Base-by-base conservation (phyloP, 495 filamentous ascomycete genomes). In the Platismatia glauca region DNA sequence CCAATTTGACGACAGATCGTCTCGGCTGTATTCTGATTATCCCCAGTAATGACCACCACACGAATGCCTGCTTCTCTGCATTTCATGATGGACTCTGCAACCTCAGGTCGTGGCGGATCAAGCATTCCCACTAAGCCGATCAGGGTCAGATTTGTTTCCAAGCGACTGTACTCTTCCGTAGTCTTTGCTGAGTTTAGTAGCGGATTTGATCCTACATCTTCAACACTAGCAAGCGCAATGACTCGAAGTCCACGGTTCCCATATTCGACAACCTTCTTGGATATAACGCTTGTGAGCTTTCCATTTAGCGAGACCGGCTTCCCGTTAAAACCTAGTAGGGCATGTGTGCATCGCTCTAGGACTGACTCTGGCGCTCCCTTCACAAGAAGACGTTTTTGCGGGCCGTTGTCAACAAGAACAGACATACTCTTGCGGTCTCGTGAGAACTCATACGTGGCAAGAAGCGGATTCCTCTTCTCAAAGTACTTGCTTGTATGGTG, bases 371-470 rank as follows among this genome's bases (percentile, higher is more conserved):
- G 95, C 16, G 95, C 95, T 65, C 95, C 95, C 75, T 99, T 99
- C 63, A 97, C 94, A 31, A 99, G 83, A 18, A 99, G 86, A 71
- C 86, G 88, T 72, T 93, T 82, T 39, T 84, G 72, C 48, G 78
- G 79, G 55, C 79, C 83, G 52, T 81, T 76, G 59, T 87, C 85
- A 55, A 94, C 88, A 22, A 97, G 82, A 35, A 97, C 95, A 33
- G 95, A 99, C 95, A 99, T 99, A 71, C 95, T 97, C 81, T 99
- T 99, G 27, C 95, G 83, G 73, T 97, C 95, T 70, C 95, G 86
- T 7, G 95, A 97, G 75, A 99, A 99, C 72, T 99, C 95, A 65
- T 92, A 99, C 18, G 90, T 95, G 2, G 92, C 86, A 61, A 95
- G 81, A 59, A 86, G 83, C 38, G 85, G 84, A 56, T 83, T 81